These are phyloP conservation scores for Epichloe festucae DNA, from an alignment of 2,329 filamentous ascomycete species.

Conservation along the genomic window DNA sequence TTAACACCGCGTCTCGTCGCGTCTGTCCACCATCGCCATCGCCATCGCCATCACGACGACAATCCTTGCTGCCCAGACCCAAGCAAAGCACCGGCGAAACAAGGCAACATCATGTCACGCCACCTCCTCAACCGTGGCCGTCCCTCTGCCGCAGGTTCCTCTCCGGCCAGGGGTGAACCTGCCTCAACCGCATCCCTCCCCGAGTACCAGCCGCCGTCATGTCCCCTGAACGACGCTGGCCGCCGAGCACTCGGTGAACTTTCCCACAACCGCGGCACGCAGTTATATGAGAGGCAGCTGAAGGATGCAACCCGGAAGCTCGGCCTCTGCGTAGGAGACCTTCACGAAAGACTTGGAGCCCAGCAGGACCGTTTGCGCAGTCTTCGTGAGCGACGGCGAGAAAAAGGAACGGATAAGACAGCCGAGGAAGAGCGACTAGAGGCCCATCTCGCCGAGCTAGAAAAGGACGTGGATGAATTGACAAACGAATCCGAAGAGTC, in stretches of 20 bases:
- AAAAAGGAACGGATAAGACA: conserved; percentile 22
- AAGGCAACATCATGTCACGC: conserved; percentile 18
- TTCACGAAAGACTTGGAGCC: conserved; percentile 34
- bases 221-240: conserved; percentile 28
- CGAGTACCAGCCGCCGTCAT: conserved; percentile 35
- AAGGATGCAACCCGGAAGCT: conserved; percentile 30
- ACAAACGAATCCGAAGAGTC: conserved; percentile 33
- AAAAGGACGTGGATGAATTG: conserved; percentile 26
- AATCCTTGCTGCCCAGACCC: neutral
- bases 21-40: conserved; percentile 2
- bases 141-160: conserved; percentile 7
- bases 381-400: conserved; percentile 21
- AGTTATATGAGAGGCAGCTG: conserved; percentile 33
- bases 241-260: conserved; percentile 30
- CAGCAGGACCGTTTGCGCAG: conserved; percentile 21
- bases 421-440: conserved; percentile 26
- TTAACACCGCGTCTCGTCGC: neutral
- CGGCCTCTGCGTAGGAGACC: conserved; percentile 30
- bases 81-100: neutral
- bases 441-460: conserved; percentile 25
- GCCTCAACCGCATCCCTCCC: conserved; percentile 24
- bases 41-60: neutral
- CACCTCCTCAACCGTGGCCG: conserved; percentile 17
- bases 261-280: conserved; percentile 25
- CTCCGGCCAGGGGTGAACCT: neutral